phyloP scores from a whole-genome alignment of 1,284 basidiomycete species.

The Ustilago esculenta region DNA sequence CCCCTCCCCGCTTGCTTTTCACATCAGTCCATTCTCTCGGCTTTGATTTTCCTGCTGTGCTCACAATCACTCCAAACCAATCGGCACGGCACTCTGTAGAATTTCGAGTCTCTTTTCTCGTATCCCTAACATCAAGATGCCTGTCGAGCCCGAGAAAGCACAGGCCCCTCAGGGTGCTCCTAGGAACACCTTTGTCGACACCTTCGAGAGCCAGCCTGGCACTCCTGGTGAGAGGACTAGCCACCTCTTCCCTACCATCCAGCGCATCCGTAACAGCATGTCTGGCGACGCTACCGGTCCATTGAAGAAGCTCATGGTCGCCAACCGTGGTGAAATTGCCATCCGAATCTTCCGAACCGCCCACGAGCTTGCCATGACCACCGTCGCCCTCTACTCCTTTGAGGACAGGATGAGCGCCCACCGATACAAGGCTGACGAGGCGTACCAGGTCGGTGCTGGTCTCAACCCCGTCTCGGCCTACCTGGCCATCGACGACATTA shows the following conservation, averaged over 20 bases:
- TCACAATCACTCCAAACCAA: not conserved
- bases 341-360: conserved; percentile 98
- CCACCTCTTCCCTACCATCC: conserved; percentile 62
- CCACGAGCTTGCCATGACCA: conserved; percentile 98
- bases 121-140: conserved; percentile 23
- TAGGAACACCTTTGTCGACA: conserved; percentile 58
- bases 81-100: not conserved
- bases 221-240: conserved; percentile 58
- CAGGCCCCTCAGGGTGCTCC: conserved; percentile 49
- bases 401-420: conserved; percentile 97
- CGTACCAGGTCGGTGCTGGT: conserved; percentile 96
- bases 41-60: not conserved
- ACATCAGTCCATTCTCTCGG: not conserved
- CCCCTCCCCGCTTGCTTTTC: too few relatives aligned
- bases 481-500: conserved; percentile 96
- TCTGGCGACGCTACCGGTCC: conserved; percentile 45
- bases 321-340: conserved; percentile 79
- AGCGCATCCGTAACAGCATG: conserved; percentile 58
- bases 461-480: conserved; percentile 95
- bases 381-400: conserved; percentile 96
- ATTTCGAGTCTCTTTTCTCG: not conserved
- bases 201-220: conserved; percentile 59
- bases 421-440: conserved; percentile 98
- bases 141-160: conserved; percentile 45
- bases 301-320: conserved; percentile 64